These are phyloP conservation scores for Xylaria flabelliformis DNA, from an alignment of 495 filamentous ascomycete genomes.

Conservation along the genomic window DNA sequence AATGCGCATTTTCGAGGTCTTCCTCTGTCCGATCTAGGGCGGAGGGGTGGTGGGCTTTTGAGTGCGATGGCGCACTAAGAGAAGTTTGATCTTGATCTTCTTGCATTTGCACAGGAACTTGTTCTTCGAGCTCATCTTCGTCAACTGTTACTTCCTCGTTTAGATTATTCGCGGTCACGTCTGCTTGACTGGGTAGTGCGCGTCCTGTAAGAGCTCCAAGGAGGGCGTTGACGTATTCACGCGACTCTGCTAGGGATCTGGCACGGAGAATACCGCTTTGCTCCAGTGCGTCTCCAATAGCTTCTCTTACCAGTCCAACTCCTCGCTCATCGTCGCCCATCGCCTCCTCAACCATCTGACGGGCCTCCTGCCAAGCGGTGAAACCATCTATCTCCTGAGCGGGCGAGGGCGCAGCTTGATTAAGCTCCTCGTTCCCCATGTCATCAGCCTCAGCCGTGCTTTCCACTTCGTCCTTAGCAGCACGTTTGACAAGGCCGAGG, in stretches of 20 bases:
- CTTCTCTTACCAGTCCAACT: slow-evolving; percentile 48
- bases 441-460: slow-evolving; percentile 31
- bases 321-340: slow-evolving; percentile 61
- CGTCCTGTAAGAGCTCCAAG: slow-evolving; percentile 46
- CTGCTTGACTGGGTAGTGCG: slow-evolving; percentile 21
- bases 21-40: background rate
- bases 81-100: slow-evolving; percentile 2
- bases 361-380: slow-evolving; percentile 59
- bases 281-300: slow-evolving; percentile 51
- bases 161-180: background rate
- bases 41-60: background rate
- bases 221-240: slow-evolving; percentile 48
- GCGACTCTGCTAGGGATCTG: slow-evolving; percentile 43
- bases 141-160: slow-evolving; percentile 32
- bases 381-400: slow-evolving; percentile 36
- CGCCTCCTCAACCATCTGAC: slow-evolving; percentile 58
- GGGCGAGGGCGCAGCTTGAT: slow-evolving; percentile 33
- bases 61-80: background rate
- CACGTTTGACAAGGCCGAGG: slow-evolving; percentile 51
- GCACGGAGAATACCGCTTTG: slow-evolving; percentile 51
- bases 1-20: background rate
- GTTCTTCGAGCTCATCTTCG: slow-evolving; percentile 34
- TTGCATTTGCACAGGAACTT: background rate
- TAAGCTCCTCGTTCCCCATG: slow-evolving; percentile 31
- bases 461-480: slow-evolving; percentile 35